phyloP scores from a whole-genome alignment of 129 eudicot species.

The Artemisia tridentata region DNA sequence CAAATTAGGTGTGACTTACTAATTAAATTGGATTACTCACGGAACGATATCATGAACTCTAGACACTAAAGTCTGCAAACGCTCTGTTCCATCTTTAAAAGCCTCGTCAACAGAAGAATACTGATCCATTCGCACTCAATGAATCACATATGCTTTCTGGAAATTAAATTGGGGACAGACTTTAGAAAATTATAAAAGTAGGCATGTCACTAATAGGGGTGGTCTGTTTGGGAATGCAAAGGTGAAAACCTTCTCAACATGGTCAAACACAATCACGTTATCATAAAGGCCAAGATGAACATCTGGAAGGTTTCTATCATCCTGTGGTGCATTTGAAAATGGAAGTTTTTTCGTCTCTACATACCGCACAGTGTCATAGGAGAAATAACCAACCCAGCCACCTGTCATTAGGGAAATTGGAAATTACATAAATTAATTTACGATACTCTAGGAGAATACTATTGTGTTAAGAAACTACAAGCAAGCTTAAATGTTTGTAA shows the following conservation, averaged over 20 bases:
- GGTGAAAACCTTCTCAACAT: slow-evolving; percentile 84
- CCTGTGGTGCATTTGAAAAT: slow-evolving; percentile 78
- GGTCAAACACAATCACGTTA: slow-evolving; percentile 97
- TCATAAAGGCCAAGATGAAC: slow-evolving; percentile 97
- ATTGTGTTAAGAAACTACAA: background rate
- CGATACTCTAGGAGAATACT: background rate
- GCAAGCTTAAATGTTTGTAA: slow-evolving; percentile 8
- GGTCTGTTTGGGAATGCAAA: slow-evolving; percentile 3
- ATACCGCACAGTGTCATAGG: slow-evolving; percentile 96
- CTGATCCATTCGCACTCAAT: slow-evolving; percentile 83
- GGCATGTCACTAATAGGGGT: background rate
- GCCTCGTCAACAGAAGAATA: slow-evolving; percentile 78
- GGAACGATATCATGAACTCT: slow-evolving; percentile 84
- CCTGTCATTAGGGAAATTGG: slow-evolving; percentile 47
- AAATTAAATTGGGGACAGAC: slow-evolving; percentile 8
- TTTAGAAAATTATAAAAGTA: slow-evolving; percentile 6
- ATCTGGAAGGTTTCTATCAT: slow-evolving; percentile 97
- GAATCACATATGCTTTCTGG: slow-evolving; percentile 90
- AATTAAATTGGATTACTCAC: slow-evolving; percentile 50
- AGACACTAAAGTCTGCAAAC: slow-evolving; percentile 68
- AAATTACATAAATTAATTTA: slow-evolving; percentile 9
- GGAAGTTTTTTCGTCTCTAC: slow-evolving; percentile 95
- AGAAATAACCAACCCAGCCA: slow-evolving; percentile 99
- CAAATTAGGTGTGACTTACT: background rate
- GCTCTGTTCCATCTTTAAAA: slow-evolving; percentile 59